Evolutionary conservation across 2,329 filamentous ascomycete genomes (phyloP), one percentile per base, ranked within the genome.

Genomic region (Fusarium graminum): DNA sequence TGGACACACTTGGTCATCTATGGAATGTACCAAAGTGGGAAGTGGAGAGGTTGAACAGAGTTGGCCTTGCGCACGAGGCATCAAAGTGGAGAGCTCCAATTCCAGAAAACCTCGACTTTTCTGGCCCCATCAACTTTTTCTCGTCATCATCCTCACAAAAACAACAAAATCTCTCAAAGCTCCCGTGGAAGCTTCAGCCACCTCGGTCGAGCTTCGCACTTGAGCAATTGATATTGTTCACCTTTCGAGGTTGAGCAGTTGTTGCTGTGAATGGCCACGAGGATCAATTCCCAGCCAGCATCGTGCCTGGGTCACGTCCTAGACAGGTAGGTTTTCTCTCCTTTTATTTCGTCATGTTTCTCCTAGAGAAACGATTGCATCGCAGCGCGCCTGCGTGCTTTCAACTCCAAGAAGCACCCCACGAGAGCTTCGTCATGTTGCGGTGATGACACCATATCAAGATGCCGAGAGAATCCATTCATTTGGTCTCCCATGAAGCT

Each of bases 401-500:
- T 39, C 32, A 45, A 38, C 7, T 8, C 13, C 19, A 12, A 25
- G 34, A 49, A 25, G 53, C 52, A 32, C 54, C 32, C 32, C 25
- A 57, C 67, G 56, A 49, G 68, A 59, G 63, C 59, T 59, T 69
- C 68, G 63, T 14, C 13, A 61, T 53, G 67, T 76, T 80, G 73
- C 74, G 52, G 76, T 90, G 88, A 90, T 90, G 88, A 90, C 84
- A 85, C 79, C 79, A 78, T 80, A 75, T 78, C 74, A 76, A 73
- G 78, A 83, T 82, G 83, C 86, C 81, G 83, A 89, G 85, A 86
- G 84, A 82, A 78, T 72, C 81, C 81, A 81, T 84, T 84, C 83
- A 83, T 78, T 83, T 82, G 80, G 82, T 82, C 86, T 87, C 85
- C 59, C 68, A 80, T 90, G 88, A 84, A 80, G 86, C 81, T 84